Base-by-base conservation (phyloP, 2,329 filamentous ascomycete genomes). In the Colletotrichum scovillei region DNA sequence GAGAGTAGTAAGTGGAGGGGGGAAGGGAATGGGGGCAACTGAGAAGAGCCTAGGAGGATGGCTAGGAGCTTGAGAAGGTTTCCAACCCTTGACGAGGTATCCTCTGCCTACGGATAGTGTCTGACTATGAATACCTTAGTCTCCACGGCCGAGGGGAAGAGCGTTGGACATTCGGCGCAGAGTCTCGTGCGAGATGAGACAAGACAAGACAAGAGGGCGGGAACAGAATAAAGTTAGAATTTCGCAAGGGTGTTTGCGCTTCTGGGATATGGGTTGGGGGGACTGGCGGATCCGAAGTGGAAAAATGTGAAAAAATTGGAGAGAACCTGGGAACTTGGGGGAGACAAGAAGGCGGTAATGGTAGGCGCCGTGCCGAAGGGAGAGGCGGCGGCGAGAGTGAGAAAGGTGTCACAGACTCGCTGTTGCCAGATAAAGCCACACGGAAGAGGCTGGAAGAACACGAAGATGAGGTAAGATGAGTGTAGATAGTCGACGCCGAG, bases 191-290 rank as follows among this genome's bases (percentile, higher is more conserved):
- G 42, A 72, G 24, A 63, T 69, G 69, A 72, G 38, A 42, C 38
- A 42, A 42, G 38, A 42, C 38, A 42, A 42, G 65, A 72, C 69
- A 72, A 42, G 49, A 58, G 26, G 32, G 52, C 65, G 52, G 65
- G 26, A 49, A 26, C 42, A 42, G 46, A 63, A 57, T 65, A 70
- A 49, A 73, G 66, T 73, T 73, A 56, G 55, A 42, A 62, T 65
- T 62, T 62, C 59, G 32, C 53, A 63, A 70, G 70, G 66, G 53
- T 24, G 46, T 52, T 46, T 70, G 32, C 16, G 59, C 42, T 38
- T 65, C 70, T 32, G 67, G 60, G 67, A 70, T 65, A 60, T 46
- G 49, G 65, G 63, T 53, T 72, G 42, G 42, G 42, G 42, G 19
- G 19, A 49, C 49, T 30, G 68, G 32, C 56, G 42, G 62, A 53